phyloP scores from a whole-genome alignment of 768 basidiomycete species.

The Bullera alba region DNA sequence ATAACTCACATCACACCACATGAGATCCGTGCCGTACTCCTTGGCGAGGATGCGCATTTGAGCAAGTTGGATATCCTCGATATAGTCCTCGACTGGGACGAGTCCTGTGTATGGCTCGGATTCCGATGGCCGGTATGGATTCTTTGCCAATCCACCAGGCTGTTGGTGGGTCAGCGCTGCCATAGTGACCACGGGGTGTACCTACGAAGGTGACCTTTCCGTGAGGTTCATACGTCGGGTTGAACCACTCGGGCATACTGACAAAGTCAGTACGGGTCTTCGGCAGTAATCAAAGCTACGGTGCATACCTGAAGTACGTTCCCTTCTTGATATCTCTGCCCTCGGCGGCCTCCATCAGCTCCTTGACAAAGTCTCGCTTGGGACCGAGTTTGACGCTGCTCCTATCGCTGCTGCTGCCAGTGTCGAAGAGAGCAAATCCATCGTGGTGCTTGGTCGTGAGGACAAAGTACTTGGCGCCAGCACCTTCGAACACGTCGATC shows the following conservation, averaged over 20 bases:
- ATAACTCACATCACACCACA: constrained; percentile 7
- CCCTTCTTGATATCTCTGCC: background rate
- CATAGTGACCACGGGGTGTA: background rate
- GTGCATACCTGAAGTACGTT: constrained; percentile 3
- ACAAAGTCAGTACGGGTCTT: no score
- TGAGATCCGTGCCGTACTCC: constrained; percentile 2
- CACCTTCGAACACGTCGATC: constrained; percentile 3
- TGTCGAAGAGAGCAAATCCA: constrained; percentile 6
- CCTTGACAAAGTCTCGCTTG: constrained; percentile 2
- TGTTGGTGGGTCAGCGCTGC: background rate
- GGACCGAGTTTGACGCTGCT: constrained; percentile 1
- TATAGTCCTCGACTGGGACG: background rate
- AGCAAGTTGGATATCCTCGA: constrained; percentile 3
- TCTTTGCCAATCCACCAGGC: constrained; percentile 1
- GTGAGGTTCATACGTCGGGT: no score
- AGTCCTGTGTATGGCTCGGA: constrained; percentile 2
- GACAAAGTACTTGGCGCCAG: constrained; percentile 6
- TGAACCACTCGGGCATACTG: no score
- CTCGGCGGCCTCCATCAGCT: constrained; percentile 5
- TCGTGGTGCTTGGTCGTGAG: constrained; percentile 9
- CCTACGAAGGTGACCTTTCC: background rate
- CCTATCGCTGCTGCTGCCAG: background rate
- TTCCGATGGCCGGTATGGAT: background rate
- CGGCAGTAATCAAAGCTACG: no score
- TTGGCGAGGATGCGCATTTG: constrained; percentile 6